A percentile compares a stretch with the other conserved stretches of the same genome.
Conservation (phyloP, 2,329 filamentous ascomycete genomes). For the Fusarium sambucinum region DNA sequence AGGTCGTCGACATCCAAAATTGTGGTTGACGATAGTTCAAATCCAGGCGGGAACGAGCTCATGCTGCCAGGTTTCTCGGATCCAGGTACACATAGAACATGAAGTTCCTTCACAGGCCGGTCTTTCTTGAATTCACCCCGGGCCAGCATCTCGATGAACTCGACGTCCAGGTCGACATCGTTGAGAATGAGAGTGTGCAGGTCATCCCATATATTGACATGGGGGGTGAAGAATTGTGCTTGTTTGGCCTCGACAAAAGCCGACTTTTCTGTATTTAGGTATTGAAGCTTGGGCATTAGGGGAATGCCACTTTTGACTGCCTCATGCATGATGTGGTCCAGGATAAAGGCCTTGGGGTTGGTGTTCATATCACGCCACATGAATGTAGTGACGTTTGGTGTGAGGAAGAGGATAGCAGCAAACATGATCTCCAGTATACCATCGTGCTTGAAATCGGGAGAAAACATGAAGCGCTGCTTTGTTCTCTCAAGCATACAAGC, state of each 20-base stretch:
- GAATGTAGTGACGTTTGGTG: constrained; percentile 28
- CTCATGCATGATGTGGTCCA: constrained; percentile 8
- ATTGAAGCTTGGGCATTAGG: constrained; percentile 22
- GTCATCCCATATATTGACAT: constrained; percentile 29
- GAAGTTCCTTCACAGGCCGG: constrained; percentile 22
- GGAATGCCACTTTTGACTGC: constrained; percentile 2
- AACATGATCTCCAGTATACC: constrained; percentile 33
- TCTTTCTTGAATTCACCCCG: constrained; percentile 20
- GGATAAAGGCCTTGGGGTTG: constrained; percentile 18
- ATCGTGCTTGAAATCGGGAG: constrained; percentile 31
- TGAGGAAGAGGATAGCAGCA: constrained; percentile 22
- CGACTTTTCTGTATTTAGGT: constrained; percentile 22
- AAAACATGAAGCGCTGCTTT: constrained; percentile 31
- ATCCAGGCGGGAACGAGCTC: not conserved
- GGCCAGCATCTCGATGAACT: constrained; percentile 22
- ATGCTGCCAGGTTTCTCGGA: constrained; percentile 5
- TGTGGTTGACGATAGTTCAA: not conserved
- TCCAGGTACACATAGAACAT: constrained; percentile 11
- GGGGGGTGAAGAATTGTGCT: constrained; percentile 31
- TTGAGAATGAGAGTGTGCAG: constrained; percentile 18
- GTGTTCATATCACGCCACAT: constrained; percentile 27
- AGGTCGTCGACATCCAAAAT: constrained; percentile 2
- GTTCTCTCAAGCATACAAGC: constrained; percentile 23
- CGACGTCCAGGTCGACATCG: constrained; percentile 25
- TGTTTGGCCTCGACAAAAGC: not conserved